Conservation (phyloP, 2,329 filamentous ascomycete species). For the Neofusicoccum parvum region DNA sequence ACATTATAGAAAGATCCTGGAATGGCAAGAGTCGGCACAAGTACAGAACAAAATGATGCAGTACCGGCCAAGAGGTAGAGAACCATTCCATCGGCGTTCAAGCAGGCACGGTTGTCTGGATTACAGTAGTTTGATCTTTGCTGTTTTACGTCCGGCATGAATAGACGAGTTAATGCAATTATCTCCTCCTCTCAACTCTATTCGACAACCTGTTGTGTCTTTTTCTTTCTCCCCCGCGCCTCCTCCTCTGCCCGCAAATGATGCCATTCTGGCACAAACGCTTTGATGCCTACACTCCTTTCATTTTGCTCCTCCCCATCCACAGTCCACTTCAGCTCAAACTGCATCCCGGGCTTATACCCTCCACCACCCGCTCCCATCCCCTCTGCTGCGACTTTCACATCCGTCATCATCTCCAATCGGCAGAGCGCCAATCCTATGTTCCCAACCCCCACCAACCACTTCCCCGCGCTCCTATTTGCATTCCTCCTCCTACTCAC, state of each 20-base stretch:
- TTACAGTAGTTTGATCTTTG: not conserved
- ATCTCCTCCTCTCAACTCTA: not conserved
- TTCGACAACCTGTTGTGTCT: not conserved
- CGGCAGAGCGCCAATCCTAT: constrained; percentile 85
- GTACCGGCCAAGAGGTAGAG: not conserved
- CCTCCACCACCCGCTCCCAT: constrained; percentile 42
- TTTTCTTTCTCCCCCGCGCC: constrained; percentile 27
- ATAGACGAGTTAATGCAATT: not conserved
- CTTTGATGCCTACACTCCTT: constrained; percentile 42
- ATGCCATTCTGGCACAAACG: constrained; percentile 82
- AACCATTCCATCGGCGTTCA: not conserved
- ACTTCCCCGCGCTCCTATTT: constrained; percentile 68
- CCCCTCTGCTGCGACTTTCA: constrained; percentile 64
- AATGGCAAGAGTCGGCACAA: too few relatives aligned
- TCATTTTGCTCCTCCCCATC: constrained; percentile 19
- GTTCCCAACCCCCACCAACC: constrained; percentile 71
- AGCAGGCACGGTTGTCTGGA: not conserved
- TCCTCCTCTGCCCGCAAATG: constrained; percentile 40
- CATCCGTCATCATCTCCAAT: constrained; percentile 86
- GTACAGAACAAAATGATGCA: not conserved
- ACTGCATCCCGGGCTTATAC: constrained; percentile 60
- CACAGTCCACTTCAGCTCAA: constrained; percentile 37
- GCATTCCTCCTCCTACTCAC: constrained; percentile 39
- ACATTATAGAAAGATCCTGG: too few relatives aligned
- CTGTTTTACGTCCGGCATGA: not conserved